These are phyloP conservation scores for Aurifilum marmelostoma DNA, from an alignment of 2,329 filamentous ascomycete genomes.

Conservation along the genomic window DNA sequence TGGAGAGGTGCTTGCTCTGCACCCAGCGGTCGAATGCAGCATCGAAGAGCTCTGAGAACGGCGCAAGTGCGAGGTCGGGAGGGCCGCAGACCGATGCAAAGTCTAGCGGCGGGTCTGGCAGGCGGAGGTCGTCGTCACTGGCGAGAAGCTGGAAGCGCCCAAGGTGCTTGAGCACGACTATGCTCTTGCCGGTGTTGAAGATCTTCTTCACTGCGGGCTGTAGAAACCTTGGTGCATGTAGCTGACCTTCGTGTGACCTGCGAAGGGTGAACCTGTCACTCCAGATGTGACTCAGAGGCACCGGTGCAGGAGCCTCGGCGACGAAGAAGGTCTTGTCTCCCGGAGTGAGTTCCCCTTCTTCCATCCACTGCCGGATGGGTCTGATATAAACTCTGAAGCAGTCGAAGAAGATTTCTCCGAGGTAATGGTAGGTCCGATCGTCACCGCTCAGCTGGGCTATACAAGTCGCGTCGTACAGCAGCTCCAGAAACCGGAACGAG, in stretches of 20 bases:
- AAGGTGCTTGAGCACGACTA: slow-evolving; percentile 78
- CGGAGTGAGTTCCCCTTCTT: slow-evolving; percentile 69
- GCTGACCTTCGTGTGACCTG: slow-evolving; percentile 57
- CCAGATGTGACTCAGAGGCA: slow-evolving; percentile 72
- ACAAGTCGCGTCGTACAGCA: slow-evolving; percentile 72
- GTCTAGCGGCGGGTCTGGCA: slow-evolving; percentile 52
- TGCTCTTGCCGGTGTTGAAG: slow-evolving; percentile 86
- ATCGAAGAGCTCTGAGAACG: slow-evolving; percentile 76
- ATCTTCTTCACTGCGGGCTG: slow-evolving; percentile 70
- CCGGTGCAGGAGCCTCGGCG: slow-evolving; percentile 57
- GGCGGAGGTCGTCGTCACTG: slow-evolving; percentile 6
- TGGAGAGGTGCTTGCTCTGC: slow-evolving; percentile 70
- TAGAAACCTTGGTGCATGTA: slow-evolving; percentile 77
- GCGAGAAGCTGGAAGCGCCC: slow-evolving; percentile 51
- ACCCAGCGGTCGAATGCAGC: slow-evolving; percentile 77
- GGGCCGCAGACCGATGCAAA: slow-evolving; percentile 59
- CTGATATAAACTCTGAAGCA: slow-evolving; percentile 83
- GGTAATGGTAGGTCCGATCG: slow-evolving; percentile 60
- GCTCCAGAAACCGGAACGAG: slow-evolving; percentile 76
- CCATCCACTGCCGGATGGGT: slow-evolving; percentile 84
- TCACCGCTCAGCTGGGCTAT: slow-evolving; percentile 72
- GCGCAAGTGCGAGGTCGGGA: slow-evolving; percentile 53
- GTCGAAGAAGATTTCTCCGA: slow-evolving; percentile 74
- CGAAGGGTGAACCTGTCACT: slow-evolving; percentile 72
- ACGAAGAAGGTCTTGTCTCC: slow-evolving; percentile 78